Percentiles rank a stretch among this genome's conserved stretches.
Evolutionary conservation across 2,329 filamentous ascomycete genomes (phyloP).

Genomic region (Penicillium sp.): DNA sequence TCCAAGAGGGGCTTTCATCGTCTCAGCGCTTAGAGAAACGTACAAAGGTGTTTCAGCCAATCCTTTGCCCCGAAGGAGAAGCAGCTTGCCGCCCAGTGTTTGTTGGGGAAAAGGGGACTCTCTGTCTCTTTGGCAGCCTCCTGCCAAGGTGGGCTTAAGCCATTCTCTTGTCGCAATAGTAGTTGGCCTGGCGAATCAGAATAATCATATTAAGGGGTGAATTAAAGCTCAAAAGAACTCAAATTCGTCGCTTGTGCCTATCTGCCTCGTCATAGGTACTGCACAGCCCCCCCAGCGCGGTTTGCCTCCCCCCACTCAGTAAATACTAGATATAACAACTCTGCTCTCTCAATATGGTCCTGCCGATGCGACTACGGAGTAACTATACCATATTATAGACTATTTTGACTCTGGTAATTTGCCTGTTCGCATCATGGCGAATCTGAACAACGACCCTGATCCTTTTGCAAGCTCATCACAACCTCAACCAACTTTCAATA

Average conservation of each 20-base stretch:
- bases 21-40: constrained; percentile 11
- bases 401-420: background rate
- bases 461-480: constrained; percentile 8
- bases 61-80: background rate
- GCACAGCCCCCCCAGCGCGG: background rate
- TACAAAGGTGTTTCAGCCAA: constrained; percentile 3
- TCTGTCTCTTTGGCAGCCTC: background rate
- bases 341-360: background rate
- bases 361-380: background rate
- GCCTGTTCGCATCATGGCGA: background rate
- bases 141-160: constrained; percentile 3
- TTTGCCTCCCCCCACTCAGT: background rate
- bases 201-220: background rate
- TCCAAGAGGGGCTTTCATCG: background rate
- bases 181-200: background rate
- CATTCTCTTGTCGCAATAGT: constrained; percentile 1
- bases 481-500: constrained; percentile 1
- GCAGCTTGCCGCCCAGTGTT: constrained; percentile 2
- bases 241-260: background rate
- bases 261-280: constrained; percentile 8
- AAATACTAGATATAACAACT: background rate
- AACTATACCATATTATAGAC: background rate
- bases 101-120: background rate
- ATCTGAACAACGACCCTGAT: constrained; percentile 2
- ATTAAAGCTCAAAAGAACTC: background rate